Conservation (phyloP, 306 rosid genomes). For the Boehmeria nivea region DNA sequence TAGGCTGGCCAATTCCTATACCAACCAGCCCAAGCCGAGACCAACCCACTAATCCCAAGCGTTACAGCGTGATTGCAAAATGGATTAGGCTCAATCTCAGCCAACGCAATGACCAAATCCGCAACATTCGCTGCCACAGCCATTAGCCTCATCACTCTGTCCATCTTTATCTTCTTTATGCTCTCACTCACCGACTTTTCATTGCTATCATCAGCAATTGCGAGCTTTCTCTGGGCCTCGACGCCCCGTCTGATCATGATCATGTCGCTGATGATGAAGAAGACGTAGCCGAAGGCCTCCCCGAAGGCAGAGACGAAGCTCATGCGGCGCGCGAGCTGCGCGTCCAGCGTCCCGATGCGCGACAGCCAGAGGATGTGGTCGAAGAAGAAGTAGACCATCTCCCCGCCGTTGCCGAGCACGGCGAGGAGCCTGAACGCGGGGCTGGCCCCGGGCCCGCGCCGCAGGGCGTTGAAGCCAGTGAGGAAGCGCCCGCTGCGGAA, state of each 20-base stretch:
- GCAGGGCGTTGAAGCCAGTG: constrained; percentile 68
- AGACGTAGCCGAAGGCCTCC: constrained; percentile 79
- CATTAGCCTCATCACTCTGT: constrained; percentile 88
- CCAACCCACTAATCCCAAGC: constrained; percentile 92
- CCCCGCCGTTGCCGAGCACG: constrained; percentile 69
- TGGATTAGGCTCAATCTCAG: constrained; percentile 89
- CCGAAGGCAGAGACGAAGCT: constrained; percentile 87
- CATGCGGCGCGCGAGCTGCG: constrained; percentile 50
- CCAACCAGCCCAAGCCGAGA: constrained; percentile 99
- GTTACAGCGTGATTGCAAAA: constrained; percentile 74
- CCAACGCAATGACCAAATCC: constrained; percentile 73
- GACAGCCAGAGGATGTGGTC: constrained; percentile 93
- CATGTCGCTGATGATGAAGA: constrained; percentile 69
- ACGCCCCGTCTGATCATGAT: constrained; percentile 53
- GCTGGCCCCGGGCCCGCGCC: constrained; percentile 65
- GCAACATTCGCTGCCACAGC: constrained; percentile 88
- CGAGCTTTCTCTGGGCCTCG: constrained; percentile 48
- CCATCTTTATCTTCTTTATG: constrained; percentile 49
- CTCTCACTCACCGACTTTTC: constrained; percentile 28
- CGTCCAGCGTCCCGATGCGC: constrained; percentile 67
- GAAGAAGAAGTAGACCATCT: constrained; percentile 89
- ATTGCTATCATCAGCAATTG: background rate
- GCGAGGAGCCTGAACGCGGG: constrained; percentile 44
- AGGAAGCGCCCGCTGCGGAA: constrained; percentile 74
- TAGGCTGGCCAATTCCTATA: constrained; percentile 91